Base-by-base conservation (phyloP, 2,329 filamentous ascomycete genomes). In the Trichoderma koningii region DNA sequence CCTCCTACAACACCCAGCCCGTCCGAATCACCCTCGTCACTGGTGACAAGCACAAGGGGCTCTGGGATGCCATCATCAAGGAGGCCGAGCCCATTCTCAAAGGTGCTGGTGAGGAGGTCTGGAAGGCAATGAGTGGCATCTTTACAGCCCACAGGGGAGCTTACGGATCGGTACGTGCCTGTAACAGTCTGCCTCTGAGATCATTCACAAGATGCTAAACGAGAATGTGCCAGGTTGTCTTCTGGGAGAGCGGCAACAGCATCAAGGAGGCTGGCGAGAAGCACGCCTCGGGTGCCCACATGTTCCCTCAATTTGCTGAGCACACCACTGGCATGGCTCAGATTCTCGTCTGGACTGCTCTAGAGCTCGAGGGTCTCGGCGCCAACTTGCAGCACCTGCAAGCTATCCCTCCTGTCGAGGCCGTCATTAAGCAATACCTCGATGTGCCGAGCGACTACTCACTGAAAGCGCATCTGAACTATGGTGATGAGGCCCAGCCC, bases 341-440 rank as follows among this genome's bases (percentile, higher is more conserved):
- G 81, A 90, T 86, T 79, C 82, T 87, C 69, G 76, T 92, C 70
- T 97, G 93, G 93, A 89, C 88, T 17, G 90, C 89, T 3, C 86
- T 97, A 64, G 90, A 93, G 80, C 83, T 89, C 67, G 92, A 95
- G 75, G 92, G 93, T 34, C 85, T 96, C 64, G 92, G 92, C 69
- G 90, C 89, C 74, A 96, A 93, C 83, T 84, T 97, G 60, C 93
- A 97, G 83, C 93, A 97, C 81, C 96, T 96, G 83, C 95, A 92
- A 84, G 92, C 92, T n/a, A 78, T 96, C 65, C 86, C 96, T 71
- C 90, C 96, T 78, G 82, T 84, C 69, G 86, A 88, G 80, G 89
- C 92, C 60, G 79, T 83, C 23, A 41, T 63, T 14, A 63, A 56
- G 42, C 41, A 55, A 28, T 63, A 50, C 42, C 51, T 55, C 10